phyloP scores from a whole-genome alignment of 1,284 basidiomycete species.

The Trichosporon coremiiforme region DNA sequence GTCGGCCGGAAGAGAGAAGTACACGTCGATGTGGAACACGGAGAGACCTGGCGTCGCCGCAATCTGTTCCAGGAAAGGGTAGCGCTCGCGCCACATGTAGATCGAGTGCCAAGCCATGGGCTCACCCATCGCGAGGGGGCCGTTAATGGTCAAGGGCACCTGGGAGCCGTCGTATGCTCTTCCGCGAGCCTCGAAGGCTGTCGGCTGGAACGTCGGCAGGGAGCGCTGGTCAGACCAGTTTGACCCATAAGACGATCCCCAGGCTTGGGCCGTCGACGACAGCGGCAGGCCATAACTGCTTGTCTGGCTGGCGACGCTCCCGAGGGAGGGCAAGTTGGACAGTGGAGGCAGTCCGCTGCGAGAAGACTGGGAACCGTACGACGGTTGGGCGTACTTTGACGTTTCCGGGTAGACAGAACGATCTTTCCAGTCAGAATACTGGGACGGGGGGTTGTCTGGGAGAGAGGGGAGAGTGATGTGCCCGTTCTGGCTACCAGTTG shows the following conservation, averaged over 20 bases:
- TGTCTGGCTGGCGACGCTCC: slow-evolving; percentile 23
- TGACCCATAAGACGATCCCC: slow-evolving; percentile 19
- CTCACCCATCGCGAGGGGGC: slow-evolving; percentile 1
- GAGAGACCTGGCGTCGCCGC: slow-evolving; percentile 11
- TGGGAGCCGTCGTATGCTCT: not conserved
- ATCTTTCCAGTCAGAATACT: slow-evolving; percentile 27
- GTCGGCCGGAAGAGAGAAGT: slow-evolving; percentile 22
- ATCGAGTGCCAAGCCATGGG: slow-evolving; percentile 22
- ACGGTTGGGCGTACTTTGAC: slow-evolving; percentile 21
- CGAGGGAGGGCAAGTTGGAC: slow-evolving; percentile 23
- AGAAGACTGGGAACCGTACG: slow-evolving; percentile 8
- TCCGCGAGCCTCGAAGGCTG: slow-evolving; percentile 23
- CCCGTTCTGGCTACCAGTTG: not conserved
- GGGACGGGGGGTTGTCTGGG: slow-evolving; percentile 22
- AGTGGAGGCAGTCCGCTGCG: slow-evolving; percentile 22
- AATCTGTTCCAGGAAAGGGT: slow-evolving; percentile 29
- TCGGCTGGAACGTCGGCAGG: slow-evolving; percentile 21
- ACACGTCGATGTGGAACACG: slow-evolving; percentile 32
- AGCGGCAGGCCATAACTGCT: slow-evolving; percentile 1
- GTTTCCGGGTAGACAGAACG: slow-evolving; percentile 21
- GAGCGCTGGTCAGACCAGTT: slow-evolving; percentile 14
- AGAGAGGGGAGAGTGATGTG: slow-evolving; percentile 26
- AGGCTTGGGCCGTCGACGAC: not conserved
- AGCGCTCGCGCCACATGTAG: slow-evolving; percentile 23
- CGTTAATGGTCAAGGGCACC: slow-evolving; percentile 19